Percentiles rank a stretch among this genome's conserved stretches.
These are phyloP conservation scores for Pythium aristosporum DNA, from an alignment of 352 stramenopile species.

Conservation along the genomic window DNA sequence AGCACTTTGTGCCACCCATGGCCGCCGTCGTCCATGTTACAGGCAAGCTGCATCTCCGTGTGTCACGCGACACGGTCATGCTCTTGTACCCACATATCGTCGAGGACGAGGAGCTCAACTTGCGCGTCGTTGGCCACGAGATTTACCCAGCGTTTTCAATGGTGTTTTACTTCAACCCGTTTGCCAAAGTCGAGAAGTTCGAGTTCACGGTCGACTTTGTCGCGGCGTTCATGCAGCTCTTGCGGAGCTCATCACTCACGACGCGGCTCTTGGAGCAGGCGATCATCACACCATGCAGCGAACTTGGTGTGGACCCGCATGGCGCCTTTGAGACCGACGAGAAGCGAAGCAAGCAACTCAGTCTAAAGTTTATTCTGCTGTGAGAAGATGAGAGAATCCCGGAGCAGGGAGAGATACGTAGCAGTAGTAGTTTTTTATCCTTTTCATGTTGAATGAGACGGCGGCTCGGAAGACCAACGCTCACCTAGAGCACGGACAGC, in stretches of 20 bases:
- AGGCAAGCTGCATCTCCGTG: conserved; percentile 43
- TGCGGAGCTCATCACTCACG: conserved; percentile 35
- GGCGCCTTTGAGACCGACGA: conserved; percentile 33
- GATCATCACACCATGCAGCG: conserved; percentile 53
- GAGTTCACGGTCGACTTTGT: conserved; percentile 60
- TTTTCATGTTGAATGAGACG: not conserved
- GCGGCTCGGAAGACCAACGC: too few species aligned
- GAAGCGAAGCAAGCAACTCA: conserved; percentile 61
- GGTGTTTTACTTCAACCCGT: conserved; percentile 55
- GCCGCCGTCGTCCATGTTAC: conserved; percentile 36
- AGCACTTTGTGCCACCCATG: not conserved
- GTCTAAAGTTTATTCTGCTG: conserved; percentile 72
- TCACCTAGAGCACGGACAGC: not conserved
- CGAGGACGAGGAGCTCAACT: conserved; percentile 44
- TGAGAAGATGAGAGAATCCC: conserved; percentile 18
- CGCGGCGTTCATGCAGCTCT: conserved; percentile 47
- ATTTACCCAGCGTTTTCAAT: conserved; percentile 52
- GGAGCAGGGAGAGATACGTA: not conserved
- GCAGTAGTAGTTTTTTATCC: not conserved
- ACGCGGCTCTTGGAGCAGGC: conserved; percentile 38
- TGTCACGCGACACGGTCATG: conserved; percentile 71
- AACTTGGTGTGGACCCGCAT: conserved; percentile 60
- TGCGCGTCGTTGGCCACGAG: conserved; percentile 54
- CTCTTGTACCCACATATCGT: conserved; percentile 69
- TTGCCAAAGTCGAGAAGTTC: conserved; percentile 50